Evolutionary conservation across 2,329 filamentous ascomycete species (phyloP), one percentile per base, ranked within the genome.

Genomic region (Aspergillus nomiae): DNA sequence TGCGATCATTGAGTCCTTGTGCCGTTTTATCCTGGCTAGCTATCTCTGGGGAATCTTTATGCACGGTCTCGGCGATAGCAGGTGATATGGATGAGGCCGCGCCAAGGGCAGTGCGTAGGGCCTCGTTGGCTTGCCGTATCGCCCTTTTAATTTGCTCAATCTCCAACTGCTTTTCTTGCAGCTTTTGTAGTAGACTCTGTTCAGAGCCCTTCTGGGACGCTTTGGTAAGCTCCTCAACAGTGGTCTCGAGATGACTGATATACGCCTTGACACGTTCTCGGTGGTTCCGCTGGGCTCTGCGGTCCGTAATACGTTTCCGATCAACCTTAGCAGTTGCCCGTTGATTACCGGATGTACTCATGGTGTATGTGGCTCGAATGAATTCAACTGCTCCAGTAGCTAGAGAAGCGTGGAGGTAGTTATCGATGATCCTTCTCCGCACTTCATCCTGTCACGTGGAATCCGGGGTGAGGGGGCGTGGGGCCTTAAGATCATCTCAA

Each of bases 241-340:
- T 41, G 3, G 38, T 62, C 56, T 65, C 63, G 16, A 65, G 53
- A 8, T 54, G 63, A 8, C 60, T 46, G 58, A 63, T 65, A 38
- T 65, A 59, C 8, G 60, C 43, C 48, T 65, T 65, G 43, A 65
- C 60, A 43, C 63, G 63, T 41, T 65, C 63, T 30, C 63, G 63
- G 41, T 60, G 60, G 26, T 65, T 61, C 21, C 63, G 53, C 48
- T 65, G 63, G 36, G 63, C 63, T 56, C 59, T 59, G 53, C 63
- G 63, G 48, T 65, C 63, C 26, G 63, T 65, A 9, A 62, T 58
- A 11, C 63, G 63, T 59, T 65, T 65, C 12, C 63, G 60, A 21
- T 65, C 63, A 16, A 41, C 38, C 38, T 41, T 41, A n/a, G 38
- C 19, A 19, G 38, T 9, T 16, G 2, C 2, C 19, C 38, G 16